Evolutionary conservation across 192 early-diverging fungal species (phyloP).

Genomic region (Rhizoclosmatium sp.): DNA sequence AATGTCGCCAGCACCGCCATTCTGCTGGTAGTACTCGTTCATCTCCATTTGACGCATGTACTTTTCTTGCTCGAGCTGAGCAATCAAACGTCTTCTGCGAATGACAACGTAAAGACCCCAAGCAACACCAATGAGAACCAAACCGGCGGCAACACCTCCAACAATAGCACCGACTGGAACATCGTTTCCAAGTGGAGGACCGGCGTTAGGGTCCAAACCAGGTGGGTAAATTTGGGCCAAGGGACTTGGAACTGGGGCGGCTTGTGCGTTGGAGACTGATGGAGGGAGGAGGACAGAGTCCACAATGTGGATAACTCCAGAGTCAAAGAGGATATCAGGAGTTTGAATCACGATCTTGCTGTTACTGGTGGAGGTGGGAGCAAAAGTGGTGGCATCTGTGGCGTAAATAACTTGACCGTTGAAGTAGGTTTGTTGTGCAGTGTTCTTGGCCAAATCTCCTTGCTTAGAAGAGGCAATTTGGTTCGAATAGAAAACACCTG

Average conservation of each 20-base stretch:
- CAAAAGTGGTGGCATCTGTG: not conserved
- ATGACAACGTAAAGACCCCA: slow-evolving; percentile 18
- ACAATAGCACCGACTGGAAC: slow-evolving; percentile 37
- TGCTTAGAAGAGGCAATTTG: not conserved
- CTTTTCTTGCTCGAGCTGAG: slow-evolving; percentile 23
- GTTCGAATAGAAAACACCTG: slow-evolving; percentile 33
- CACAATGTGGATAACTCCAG: slow-evolving; percentile 44
- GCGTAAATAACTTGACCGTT: slow-evolving; percentile 12
- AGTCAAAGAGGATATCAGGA: slow-evolving; percentile 40
- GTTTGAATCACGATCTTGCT: slow-evolving; percentile 21
- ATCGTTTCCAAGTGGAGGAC: slow-evolving; percentile 30
- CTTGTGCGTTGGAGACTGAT: slow-evolving; percentile 25
- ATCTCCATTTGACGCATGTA: slow-evolving; percentile 21
- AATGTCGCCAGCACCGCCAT: not conserved
- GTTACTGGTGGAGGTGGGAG: not conserved
- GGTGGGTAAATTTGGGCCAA: slow-evolving; percentile 33
- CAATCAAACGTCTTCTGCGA: slow-evolving; percentile 32
- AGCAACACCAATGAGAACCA: slow-evolving; percentile 22
- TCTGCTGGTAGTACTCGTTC: not conserved
- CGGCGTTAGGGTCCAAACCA: not conserved
- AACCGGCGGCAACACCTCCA: slow-evolving; percentile 34
- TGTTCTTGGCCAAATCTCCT: not conserved
- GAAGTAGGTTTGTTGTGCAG: slow-evolving; percentile 22
- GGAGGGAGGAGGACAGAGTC: slow-evolving; percentile 38
- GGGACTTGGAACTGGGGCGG: not conserved